These are phyloP conservation scores for Trypanosoma cruzi DNA, from an alignment of 208 protist genomes.

Conservation along the genomic window DNA sequence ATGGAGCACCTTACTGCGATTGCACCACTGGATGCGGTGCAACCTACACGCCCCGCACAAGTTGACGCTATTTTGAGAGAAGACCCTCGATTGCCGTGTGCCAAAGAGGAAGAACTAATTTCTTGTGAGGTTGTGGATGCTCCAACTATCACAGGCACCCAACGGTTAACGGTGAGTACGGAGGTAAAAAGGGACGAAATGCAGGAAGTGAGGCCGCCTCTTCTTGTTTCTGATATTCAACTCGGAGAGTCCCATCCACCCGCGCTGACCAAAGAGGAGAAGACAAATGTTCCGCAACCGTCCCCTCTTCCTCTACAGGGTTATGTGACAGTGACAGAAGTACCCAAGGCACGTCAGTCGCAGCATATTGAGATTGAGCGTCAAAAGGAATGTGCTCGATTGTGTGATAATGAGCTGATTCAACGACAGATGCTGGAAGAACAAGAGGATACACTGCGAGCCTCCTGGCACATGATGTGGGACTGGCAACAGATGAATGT, in stretches of 20 bases:
- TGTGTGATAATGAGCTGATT: conserved; percentile 17
- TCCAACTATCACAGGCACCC: not conserved
- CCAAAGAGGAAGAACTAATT: conserved; percentile 21
- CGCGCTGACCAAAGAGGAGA: not conserved
- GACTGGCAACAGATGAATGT: conserved; percentile 24
- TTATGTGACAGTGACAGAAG: not conserved
- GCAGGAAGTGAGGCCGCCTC: not conserved
- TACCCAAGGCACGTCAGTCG: not conserved
- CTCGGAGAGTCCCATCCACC: not conserved
- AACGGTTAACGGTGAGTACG: not conserved
- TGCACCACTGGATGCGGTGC: not conserved
- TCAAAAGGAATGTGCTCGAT: not conserved
- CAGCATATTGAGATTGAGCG: not conserved
- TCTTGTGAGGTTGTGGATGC: conserved; percentile 24
- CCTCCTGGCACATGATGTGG: conserved; percentile 26
- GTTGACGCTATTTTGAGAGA: conserved; percentile 9
- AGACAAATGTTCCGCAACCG: not conserved
- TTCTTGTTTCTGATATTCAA: not conserved
- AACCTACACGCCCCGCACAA: conserved; percentile 3
- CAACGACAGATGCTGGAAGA: conserved; percentile 20
- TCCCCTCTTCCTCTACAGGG: not conserved
- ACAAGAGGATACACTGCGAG: conserved; percentile 31
- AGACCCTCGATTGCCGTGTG: conserved; percentile 12
- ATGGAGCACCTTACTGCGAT: conserved; percentile 13
- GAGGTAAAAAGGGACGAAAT: not conserved